A percentile compares a stretch with the other conserved stretches of the same genome.
These are phyloP conservation scores for Cystobasidium slooffiae DNA, from an alignment of 1,284 basidiomycete species.

Conservation along the genomic window DNA sequence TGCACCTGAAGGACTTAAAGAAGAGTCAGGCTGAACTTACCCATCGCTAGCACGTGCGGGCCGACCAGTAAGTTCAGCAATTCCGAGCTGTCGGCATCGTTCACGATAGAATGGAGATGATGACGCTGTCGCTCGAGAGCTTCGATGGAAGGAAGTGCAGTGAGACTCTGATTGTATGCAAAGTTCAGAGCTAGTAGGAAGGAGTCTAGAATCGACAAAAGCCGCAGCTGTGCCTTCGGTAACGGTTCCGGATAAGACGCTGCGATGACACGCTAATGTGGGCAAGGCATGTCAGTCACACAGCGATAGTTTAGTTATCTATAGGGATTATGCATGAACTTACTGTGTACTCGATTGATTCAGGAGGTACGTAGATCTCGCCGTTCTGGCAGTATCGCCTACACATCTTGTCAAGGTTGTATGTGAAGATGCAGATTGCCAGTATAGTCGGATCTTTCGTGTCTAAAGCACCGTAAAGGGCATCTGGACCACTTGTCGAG, in stretches of 20 bases:
- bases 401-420: conserved; percentile 34
- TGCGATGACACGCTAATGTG: conserved; percentile 7
- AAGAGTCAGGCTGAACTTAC: conserved; percentile 9
- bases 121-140: conserved; percentile 26
- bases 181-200: conserved; percentile 37
- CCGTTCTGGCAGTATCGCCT: conserved; percentile 23
- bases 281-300: too few relatives aligned
- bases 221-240: conserved; percentile 8
- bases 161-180: conserved; percentile 20
- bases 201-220: conserved; percentile 25
- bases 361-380: conserved; percentile 8
- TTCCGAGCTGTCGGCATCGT: conserved; percentile 27
- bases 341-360: conserved; percentile 32
- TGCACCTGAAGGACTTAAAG: neutral
- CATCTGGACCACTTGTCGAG: conserved; percentile 16
- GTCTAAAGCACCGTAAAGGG: conserved; percentile 24
- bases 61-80: conserved; percentile 14
- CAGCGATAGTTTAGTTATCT: too few relatives aligned
- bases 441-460: conserved; percentile 15
- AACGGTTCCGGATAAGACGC: conserved; percentile 5
- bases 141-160: conserved; percentile 9
- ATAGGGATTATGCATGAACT: too few relatives aligned
- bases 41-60: conserved; percentile 30
- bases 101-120: conserved; percentile 33
- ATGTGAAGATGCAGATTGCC: conserved; percentile 38